Percentiles rank a stretch among this genome's conserved stretches.
phyloP scores from a whole-genome alignment of 371 early-diverging fungal genomes.

The Rhizopus stolonifer region DNA sequence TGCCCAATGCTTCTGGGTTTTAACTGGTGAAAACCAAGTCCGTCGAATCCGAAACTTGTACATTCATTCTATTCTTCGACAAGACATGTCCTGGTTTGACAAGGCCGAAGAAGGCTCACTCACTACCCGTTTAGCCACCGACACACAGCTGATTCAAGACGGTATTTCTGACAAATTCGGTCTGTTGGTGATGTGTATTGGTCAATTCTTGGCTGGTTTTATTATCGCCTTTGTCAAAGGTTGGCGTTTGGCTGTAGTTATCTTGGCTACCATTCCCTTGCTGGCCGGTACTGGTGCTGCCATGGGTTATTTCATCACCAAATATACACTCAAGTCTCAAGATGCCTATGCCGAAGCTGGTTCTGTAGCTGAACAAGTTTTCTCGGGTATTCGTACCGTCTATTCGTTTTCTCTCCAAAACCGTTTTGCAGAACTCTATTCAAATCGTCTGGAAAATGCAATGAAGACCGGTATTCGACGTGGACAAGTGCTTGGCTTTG shows the following conservation, averaged over 20 bases:
- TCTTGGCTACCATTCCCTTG: conserved; percentile 71
- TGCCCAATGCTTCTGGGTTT: conserved; percentile 41
- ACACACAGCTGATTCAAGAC: conserved; percentile 81
- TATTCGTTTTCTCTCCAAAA: conserved; percentile 80
- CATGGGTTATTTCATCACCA: conserved; percentile 72
- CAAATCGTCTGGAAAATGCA: conserved; percentile 52
- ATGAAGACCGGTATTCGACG: conserved; percentile 56
- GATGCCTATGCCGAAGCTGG: conserved; percentile 49
- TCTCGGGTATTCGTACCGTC: conserved; percentile 87
- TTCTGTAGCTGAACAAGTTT: conserved; percentile 62
- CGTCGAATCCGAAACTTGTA: conserved; percentile 51
- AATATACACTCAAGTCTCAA: conserved; percentile 39
- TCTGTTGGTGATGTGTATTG: conserved; percentile 60
- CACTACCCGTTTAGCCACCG: conserved; percentile 75
- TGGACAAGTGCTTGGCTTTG: conserved; percentile 50
- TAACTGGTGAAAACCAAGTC: conserved; percentile 40
- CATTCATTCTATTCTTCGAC: conserved; percentile 79
- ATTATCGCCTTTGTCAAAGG: conserved; percentile 84
- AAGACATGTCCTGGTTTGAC: conserved; percentile 94
- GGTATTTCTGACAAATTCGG: conserved; percentile 89
- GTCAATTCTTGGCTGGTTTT: conserved; percentile 85
- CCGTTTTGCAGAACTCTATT: conserved; percentile 67
- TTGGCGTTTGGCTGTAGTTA: conserved; percentile 80
- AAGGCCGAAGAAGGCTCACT: conserved; percentile 64
- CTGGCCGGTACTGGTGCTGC: conserved; percentile 51